A percentile compares a stretch with the other conserved stretches of the same genome.
Conservation (phyloP, 768 basidiomycete genomes). For the Auriculariales sp. region DNA sequence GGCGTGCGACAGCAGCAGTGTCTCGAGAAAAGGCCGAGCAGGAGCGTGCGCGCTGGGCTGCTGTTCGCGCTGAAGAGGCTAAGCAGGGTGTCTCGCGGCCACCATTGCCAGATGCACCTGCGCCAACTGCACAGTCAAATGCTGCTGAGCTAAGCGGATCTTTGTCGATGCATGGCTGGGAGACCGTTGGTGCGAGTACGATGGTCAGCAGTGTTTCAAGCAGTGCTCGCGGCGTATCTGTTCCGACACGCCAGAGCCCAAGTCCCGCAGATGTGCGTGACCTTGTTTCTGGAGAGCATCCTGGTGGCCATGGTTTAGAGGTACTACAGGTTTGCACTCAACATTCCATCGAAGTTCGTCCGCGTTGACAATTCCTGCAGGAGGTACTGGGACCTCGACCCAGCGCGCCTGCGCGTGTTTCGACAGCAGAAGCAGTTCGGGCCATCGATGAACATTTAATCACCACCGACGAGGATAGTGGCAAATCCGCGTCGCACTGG, state of each 20-base stretch:
- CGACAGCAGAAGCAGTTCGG: not conserved
- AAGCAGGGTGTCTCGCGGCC: conserved; percentile 5
- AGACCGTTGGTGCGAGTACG: conserved; percentile 16
- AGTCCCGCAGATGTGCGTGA: conserved; percentile 26
- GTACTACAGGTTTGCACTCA: conserved; percentile 13
- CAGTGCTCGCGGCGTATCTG: conserved; percentile 9
- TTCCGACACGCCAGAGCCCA: conserved; percentile 11
- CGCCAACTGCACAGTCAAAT: not conserved
- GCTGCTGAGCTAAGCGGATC: too few species aligned
- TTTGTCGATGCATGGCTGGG: too few species aligned
- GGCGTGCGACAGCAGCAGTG: conserved; percentile 60
- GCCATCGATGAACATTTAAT: not conserved
- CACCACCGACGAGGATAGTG: not conserved
- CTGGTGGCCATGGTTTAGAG: conserved; percentile 12
- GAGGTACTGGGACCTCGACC: conserved; percentile 2
- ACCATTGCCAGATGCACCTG: not conserved
- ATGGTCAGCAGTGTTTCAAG: conserved; percentile 6
- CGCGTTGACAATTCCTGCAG: conserved; percentile 10
- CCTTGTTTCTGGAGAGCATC: conserved; percentile 23
- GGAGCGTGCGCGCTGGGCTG: conserved; percentile 57
- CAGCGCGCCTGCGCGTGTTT: too few species aligned
- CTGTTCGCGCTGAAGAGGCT: conserved; percentile 40
- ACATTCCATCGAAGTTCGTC: not conserved
- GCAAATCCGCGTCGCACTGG: conserved; percentile 12
- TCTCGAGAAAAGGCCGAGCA: conserved; percentile 63